These are phyloP conservation scores for Nothophytophthora sp. DNA, from an alignment of 352 stramenopile species.

Conservation along the genomic window DNA sequence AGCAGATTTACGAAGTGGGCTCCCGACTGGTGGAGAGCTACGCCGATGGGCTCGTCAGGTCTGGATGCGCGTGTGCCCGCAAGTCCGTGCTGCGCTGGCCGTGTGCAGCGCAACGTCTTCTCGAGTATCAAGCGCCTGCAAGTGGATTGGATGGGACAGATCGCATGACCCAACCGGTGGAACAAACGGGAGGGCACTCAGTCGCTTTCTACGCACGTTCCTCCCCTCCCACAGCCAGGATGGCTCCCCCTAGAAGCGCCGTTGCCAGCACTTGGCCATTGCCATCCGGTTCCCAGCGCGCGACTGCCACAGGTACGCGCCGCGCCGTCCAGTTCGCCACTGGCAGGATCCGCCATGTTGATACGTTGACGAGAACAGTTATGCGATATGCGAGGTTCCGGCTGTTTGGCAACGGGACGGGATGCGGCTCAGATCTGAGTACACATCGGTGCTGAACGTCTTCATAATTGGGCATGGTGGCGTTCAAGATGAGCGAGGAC, in stretches of 20 bases:
- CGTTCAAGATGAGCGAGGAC: conserved; percentile 73
- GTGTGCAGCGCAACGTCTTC: too few relatives aligned
- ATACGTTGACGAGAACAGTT: too few relatives aligned
- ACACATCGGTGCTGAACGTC: neutral
- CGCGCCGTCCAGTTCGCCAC: too few relatives aligned
- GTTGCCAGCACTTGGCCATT: neutral
- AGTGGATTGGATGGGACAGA: conserved; percentile 4
- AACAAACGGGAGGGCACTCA: neutral
- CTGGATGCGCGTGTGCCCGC: too few relatives aligned
- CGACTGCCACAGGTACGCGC: too few relatives aligned
- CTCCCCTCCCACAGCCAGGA: neutral
- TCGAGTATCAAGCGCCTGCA: conserved; percentile 5
- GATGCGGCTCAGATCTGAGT: conserved; percentile 1
- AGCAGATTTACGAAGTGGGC: too few relatives aligned
- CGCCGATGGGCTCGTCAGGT: too few relatives aligned
- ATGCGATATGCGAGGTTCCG: too few relatives aligned
- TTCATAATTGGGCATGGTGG: conserved; percentile 8
- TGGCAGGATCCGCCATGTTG: too few relatives aligned
- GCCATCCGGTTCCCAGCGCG: neutral
- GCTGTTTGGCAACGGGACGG: neutral
- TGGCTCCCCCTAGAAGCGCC: neutral
- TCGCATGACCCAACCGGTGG: too few relatives aligned
- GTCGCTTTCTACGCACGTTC: neutral
- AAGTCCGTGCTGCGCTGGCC: too few relatives aligned
- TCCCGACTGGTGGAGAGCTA: too few relatives aligned